Evolutionary conservation across 2,329 filamentous ascomycete species (phyloP).

Genomic region (Plectosphaerella sp.): DNA sequence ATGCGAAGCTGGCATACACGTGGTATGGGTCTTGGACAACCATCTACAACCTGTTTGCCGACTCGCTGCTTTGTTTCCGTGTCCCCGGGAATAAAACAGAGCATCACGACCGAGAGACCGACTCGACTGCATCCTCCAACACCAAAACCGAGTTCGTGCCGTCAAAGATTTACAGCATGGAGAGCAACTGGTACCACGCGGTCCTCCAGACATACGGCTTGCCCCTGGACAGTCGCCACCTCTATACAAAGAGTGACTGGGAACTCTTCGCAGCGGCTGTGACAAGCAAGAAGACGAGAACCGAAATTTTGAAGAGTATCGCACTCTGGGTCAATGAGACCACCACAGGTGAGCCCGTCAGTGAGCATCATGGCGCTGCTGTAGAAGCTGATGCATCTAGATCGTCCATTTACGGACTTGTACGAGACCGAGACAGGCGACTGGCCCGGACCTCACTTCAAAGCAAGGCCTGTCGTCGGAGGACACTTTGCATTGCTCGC

Average conservation of each 20-base stretch:
- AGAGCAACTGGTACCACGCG: slow-evolving; percentile 75
- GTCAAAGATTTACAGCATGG: slow-evolving; percentile 69
- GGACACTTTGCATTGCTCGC: slow-evolving; percentile 83
- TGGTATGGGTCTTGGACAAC: slow-evolving; percentile 83
- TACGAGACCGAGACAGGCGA: slow-evolving; percentile 76
- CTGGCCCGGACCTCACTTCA: slow-evolving; percentile 72
- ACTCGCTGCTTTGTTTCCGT: slow-evolving; percentile 76
- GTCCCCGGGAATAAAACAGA: slow-evolving; percentile 22
- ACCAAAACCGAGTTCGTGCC: slow-evolving; percentile 58
- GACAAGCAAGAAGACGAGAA: slow-evolving; percentile 61
- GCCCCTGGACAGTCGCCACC: slow-evolving; percentile 74
- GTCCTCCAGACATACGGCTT: slow-evolving; percentile 80
- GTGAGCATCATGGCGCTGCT: not conserved
- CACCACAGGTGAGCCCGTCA: slow-evolving; percentile 45
- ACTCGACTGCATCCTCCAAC: slow-evolving; percentile 11
- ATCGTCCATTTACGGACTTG: slow-evolving; percentile 75
- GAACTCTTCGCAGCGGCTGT: slow-evolving; percentile 85
- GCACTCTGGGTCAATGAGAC: slow-evolving; percentile 84
- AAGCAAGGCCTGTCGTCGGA: slow-evolving; percentile 77
- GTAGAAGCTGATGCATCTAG: slow-evolving; percentile 22
- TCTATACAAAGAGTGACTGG: slow-evolving; percentile 90
- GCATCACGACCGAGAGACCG: slow-evolving; percentile 5
- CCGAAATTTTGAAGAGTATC: slow-evolving; percentile 68
- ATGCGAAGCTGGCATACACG: slow-evolving; percentile 74
- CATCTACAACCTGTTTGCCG: slow-evolving; percentile 73